Percentiles rank a stretch among this genome's conserved stretches.
phyloP scores from a whole-genome alignment of 768 basidiomycete genomes.

The Pisolithus orientalis region DNA sequence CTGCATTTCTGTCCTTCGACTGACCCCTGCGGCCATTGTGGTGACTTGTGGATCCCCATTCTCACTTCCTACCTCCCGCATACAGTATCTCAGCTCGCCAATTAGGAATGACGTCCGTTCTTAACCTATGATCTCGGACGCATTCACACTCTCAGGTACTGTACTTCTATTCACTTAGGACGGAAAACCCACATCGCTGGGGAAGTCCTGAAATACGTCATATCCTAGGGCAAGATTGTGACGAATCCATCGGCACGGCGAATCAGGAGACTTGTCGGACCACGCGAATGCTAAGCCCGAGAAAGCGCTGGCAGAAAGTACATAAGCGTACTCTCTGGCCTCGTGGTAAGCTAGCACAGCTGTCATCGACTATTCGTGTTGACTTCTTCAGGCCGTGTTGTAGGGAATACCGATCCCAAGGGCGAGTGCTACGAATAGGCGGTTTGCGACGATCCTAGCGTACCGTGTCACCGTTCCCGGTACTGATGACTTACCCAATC shows the following conservation, averaged over 20 bases:
- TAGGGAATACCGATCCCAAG: constrained; percentile 44
- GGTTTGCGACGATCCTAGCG: too few relatives aligned
- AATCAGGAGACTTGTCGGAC: constrained; percentile 86
- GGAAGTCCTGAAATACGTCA: constrained; percentile 84
- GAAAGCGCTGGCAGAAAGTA: constrained; percentile 74
- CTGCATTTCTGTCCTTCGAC: too few relatives aligned
- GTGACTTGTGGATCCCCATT: constrained; percentile 56
- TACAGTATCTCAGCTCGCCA: constrained; percentile 45
- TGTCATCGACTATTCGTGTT: too few relatives aligned
- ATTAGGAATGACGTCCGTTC: constrained; percentile 35
- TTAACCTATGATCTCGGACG: constrained; percentile 57
- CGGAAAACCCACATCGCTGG: constrained; percentile 74
- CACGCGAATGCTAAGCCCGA: constrained; percentile 85
- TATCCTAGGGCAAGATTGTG: constrained; percentile 76
- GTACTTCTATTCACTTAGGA: constrained; percentile 71
- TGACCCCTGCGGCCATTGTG: too few relatives aligned
- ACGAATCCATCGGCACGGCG: constrained; percentile 79
- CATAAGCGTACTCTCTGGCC: constrained; percentile 43
- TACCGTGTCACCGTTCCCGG: too few relatives aligned
- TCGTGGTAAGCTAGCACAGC: too few relatives aligned
- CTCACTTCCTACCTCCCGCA: constrained; percentile 90
- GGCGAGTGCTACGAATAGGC: too few relatives aligned
- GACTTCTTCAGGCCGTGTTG: neutral
- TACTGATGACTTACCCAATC: too few relatives aligned
- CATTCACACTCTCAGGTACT: constrained; percentile 62